Evolutionary conservation across 345 rosid genomes (phyloP).

Genomic region (Citrus maxima): DNA sequence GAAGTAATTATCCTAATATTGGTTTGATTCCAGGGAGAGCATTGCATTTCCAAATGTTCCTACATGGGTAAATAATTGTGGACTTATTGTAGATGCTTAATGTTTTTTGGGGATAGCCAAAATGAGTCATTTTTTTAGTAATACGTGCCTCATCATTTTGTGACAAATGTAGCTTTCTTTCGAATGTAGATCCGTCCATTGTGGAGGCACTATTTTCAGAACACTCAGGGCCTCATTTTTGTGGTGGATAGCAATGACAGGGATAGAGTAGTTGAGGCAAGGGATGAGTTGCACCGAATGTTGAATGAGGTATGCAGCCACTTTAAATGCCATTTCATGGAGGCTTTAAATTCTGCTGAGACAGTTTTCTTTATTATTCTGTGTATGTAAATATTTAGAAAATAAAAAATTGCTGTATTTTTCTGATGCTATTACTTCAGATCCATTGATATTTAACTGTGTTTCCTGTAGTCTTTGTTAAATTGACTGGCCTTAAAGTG

Average conservation of each 20-base stretch:
- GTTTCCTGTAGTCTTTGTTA: background rate
- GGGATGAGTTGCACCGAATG: slow-evolving; percentile 83
- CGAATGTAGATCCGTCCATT: slow-evolving; percentile 56
- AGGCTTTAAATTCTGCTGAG: background rate
- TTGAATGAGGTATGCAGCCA: slow-evolving; percentile 56
- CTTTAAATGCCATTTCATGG: slow-evolving; percentile 2
- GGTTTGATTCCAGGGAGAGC: background rate
- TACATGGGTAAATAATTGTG: background rate
- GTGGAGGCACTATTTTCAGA: slow-evolving; percentile 76
- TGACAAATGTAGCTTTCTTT: background rate
- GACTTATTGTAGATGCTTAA: background rate
- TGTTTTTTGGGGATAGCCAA: no score
- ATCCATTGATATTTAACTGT: background rate
- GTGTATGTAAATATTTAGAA: background rate
- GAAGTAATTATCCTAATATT: background rate
- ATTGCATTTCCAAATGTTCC: background rate
- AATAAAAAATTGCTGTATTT: background rate
- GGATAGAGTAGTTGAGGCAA: slow-evolving; percentile 65
- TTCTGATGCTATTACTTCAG: background rate
- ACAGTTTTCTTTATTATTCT: background rate
- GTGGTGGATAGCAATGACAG: slow-evolving; percentile 88
- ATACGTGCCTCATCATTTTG: background rate
- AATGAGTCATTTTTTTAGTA: background rate
- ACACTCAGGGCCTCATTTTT: slow-evolving; percentile 83
- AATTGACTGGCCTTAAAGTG: background rate